A percentile compares a stretch with the other conserved stretches of the same genome.
These are phyloP conservation scores for Aspergillus jensenii DNA, from an alignment of 2,329 filamentous ascomycete species.

Conservation along the genomic window DNA sequence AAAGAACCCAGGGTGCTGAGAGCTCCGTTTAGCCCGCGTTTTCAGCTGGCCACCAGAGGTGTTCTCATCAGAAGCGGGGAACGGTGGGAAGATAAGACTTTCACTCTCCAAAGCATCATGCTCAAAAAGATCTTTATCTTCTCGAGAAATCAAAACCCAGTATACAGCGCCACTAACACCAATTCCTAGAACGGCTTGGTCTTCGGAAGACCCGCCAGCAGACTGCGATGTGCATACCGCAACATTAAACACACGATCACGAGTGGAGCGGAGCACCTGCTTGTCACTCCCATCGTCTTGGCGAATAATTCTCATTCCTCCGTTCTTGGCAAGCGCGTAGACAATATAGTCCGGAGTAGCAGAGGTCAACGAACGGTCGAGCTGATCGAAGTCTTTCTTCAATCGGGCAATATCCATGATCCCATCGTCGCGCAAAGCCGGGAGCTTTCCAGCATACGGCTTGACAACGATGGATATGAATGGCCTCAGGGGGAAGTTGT, in stretches of 20 bases:
- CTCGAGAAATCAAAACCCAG: conserved; percentile 79
- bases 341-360: conserved; percentile 89
- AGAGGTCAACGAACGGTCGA: conserved; percentile 88
- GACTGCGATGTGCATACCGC: conserved; percentile 70
- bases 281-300: conserved; percentile 91
- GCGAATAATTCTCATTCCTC: conserved; percentile 87
- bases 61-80: conserved; percentile 82
- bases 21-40: conserved; percentile 88
- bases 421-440: conserved; percentile 70
- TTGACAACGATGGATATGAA: conserved; percentile 84
- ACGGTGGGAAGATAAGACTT: conserved; percentile 85
- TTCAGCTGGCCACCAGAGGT: conserved; percentile 89
- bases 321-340: conserved; percentile 90
- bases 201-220: conserved; percentile 54
- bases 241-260: conserved; percentile 94
- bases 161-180: conserved; percentile 96
- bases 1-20: conserved; percentile 87
- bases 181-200: conserved; percentile 85
- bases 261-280: conserved; percentile 85
- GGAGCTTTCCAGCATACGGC: conserved; percentile 45
- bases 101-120: conserved; percentile 77
- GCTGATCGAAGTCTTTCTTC: conserved; percentile 97
- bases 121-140: conserved; percentile 75
- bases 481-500: conserved; percentile 94
- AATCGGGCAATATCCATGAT: conserved; percentile 91